Evolutionary conservation across 495 filamentous ascomycete species (phyloP).

Genomic region (Aspergillus olivimuriae): DNA sequence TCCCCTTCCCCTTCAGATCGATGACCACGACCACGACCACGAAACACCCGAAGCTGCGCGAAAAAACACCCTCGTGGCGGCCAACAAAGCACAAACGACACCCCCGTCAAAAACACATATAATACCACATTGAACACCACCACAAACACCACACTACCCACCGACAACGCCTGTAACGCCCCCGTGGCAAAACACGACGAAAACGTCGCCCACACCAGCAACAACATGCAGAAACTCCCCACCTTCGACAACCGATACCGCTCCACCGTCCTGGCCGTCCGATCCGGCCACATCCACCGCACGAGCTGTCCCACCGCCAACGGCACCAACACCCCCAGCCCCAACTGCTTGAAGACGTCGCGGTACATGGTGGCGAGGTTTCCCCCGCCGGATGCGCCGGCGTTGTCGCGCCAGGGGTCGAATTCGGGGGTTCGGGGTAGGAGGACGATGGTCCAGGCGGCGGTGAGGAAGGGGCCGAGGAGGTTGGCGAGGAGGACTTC

Average conservation of each 20-base stretch:
- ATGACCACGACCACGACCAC: no score
- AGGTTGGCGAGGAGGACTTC: slow-evolving; percentile 52
- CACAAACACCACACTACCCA: slow-evolving; percentile 44
- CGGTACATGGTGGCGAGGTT: slow-evolving; percentile 45
- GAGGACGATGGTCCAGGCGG: slow-evolving; percentile 44
- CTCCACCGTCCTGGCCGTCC: slow-evolving; percentile 30
- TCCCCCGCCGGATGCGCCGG: slow-evolving; percentile 35
- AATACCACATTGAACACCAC: slow-evolving; percentile 46
- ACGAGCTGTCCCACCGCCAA: slow-evolving; percentile 43
- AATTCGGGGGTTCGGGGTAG: slow-evolving; percentile 39
- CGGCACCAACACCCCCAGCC: slow-evolving; percentile 43
- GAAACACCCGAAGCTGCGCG: no score
- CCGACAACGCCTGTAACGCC: slow-evolving; percentile 40
- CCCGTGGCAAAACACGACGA: slow-evolving; percentile 49
- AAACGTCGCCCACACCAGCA: slow-evolving; percentile 49
- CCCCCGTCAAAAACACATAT: slow-evolving; percentile 44
- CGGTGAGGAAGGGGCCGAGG: slow-evolving; percentile 45
- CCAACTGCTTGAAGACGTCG: slow-evolving; percentile 45
- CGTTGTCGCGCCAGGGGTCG: slow-evolving; percentile 37
- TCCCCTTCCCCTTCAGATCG: no score
- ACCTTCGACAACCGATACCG: slow-evolving; percentile 42
- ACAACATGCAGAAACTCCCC: slow-evolving; percentile 38
- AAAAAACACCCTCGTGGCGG: slow-evolving; percentile 33
- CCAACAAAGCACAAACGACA: slow-evolving; percentile 42
- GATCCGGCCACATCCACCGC: slow-evolving; percentile 42